Base-by-base conservation (phyloP, 176 grass and related monocot species). In the Triticum monococcum region DNA sequence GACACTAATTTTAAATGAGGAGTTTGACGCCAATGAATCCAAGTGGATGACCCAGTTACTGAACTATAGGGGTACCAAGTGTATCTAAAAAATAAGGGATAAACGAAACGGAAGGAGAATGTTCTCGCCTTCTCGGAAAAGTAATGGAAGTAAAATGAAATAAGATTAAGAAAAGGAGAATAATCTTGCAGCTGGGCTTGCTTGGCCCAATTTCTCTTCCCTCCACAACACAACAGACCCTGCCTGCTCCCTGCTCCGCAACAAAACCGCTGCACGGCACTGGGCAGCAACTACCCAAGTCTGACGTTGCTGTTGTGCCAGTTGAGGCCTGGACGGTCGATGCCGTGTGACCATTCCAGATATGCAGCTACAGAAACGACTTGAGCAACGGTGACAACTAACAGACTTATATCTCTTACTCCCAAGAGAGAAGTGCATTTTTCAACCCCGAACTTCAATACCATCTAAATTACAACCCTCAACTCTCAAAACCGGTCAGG, bases 111-210 rank as follows among this genome's bases (percentile, higher is more conserved):
- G 26, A 72, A 41, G 37, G 4, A 16, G 63, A 65, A 65, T 22
- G 54, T 57, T 41, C 68, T 72, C 36, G 4, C 68, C 68, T 72
- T 12, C 9, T 40, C 22, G 68, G 68, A 72, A 41, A 38, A 70
- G 10, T 72, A 23, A 40, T 41, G 68, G 35, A 23, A 40, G 20
- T 72, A 40, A 72, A 66, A 68, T 68, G 30, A 68, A 72, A 72
- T 41, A 72, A 72, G 20, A 68, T 40, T n/a, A 72, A 71, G 36
- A 72, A 66, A 66, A 66, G 12, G 64, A 66, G 64, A 66, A 66
- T 66, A 66, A 66, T 66, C 64, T 66, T 25, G 64, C 26, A 31
- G 64, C 64, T 28, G 24, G 26, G 64, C 2, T 31, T 66, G 64
- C 26, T 66, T 66, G 64, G 64, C 25, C 12, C 12, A 66, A 66